Base-by-base conservation (phyloP, 139 green algal species). In the Coelastrella sp. region DNA sequence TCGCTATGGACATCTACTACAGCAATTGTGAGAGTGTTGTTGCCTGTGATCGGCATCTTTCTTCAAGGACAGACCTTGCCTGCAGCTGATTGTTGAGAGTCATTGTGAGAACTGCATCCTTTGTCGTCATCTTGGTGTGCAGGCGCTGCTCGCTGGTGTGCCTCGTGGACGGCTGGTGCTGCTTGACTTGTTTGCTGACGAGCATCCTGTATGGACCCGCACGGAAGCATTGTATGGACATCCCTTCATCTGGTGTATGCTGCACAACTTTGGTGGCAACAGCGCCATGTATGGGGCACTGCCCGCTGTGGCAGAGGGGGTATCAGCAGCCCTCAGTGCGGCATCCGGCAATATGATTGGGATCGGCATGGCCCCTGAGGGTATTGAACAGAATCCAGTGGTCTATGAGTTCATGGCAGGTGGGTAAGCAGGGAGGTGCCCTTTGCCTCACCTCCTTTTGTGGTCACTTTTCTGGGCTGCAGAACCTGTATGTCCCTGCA, bases 191-290 rank as follows among this genome's bases (percentile, higher is more conserved):
- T 92, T 86, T 85, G 87, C 87, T 7, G 89, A 92, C 57, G 75
- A 88, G 66, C 79, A 87, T 69, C 89, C 89, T 3, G 63, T 88
- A 30, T 92, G 89, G 89, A 66, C 68, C 27, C 64, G 79, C 66
- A 91, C 84, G 19, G 66, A 77, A 0, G 41, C 21, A 25, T 87
- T 91, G 45, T 87, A 89, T 15, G 87, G 87, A 27, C 50, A 79
- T 37, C 78, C 78, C 40, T 89, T 82, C 63, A 87, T 91, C 40
- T 91, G 79, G 82, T 91, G 89, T 73, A 91, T 90, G 86, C 87
- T 92, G 40, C 89, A 92, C 87, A 92, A 91, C 79, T 92, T 92
- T 86, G 87, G 89, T 23, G 89, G 89, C 64, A 91, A 89, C 83
- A n/a, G 57, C 27, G 86, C 84, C 27, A 86, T 91, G 85, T 88